Conservation (phyloP, 805 yeast species). For the Jamesozyma hellenica region DNA sequence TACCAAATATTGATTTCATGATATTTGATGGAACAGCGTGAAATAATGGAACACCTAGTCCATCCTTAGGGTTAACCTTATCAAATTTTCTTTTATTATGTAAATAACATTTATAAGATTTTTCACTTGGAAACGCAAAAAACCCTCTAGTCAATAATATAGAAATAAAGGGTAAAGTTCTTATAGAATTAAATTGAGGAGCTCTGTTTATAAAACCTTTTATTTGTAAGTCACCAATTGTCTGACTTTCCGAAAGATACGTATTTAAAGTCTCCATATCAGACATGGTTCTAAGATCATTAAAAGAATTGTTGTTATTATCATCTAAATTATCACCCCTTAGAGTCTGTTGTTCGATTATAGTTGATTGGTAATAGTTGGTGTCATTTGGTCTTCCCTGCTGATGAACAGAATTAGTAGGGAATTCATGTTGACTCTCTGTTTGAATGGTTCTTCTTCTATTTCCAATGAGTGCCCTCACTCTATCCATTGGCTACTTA, state of each 20-base stretch:
- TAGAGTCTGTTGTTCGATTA: background rate
- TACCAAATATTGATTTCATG: slow-evolving; percentile 24
- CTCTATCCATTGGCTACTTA: slow-evolving; percentile 10
- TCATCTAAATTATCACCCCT: background rate
- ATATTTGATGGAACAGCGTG: slow-evolving; percentile 26
- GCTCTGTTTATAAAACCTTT: slow-evolving; percentile 25
- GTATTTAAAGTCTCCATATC: slow-evolving; percentile 17
- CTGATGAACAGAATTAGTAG: background rate
- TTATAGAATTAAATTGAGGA: slow-evolving; percentile 17
- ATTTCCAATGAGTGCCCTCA: slow-evolving; percentile 7
- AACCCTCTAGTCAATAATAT: slow-evolving; percentile 30
- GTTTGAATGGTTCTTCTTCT: slow-evolving; percentile 1
- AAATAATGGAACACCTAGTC: slow-evolving; percentile 30
- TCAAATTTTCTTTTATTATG: slow-evolving; percentile 23
- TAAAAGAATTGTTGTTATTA: background rate
- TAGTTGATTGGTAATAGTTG: background rate
- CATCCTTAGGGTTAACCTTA: slow-evolving; percentile 10
- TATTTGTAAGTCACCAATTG: slow-evolving; percentile 23
- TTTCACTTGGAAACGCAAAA: slow-evolving; percentile 31
- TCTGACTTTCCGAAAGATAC: slow-evolving; percentile 17
- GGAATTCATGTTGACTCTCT: background rate
- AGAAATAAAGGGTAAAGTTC: slow-evolving; percentile 29
- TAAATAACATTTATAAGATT: slow-evolving; percentile 21
- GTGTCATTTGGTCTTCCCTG: background rate
- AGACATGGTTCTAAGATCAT: background rate